Percentiles rank a stretch among this genome's conserved stretches.
These are phyloP conservation scores for Clarireedia hainanense DNA, from an alignment of 2,329 filamentous ascomycete species.

Conservation along the genomic window DNA sequence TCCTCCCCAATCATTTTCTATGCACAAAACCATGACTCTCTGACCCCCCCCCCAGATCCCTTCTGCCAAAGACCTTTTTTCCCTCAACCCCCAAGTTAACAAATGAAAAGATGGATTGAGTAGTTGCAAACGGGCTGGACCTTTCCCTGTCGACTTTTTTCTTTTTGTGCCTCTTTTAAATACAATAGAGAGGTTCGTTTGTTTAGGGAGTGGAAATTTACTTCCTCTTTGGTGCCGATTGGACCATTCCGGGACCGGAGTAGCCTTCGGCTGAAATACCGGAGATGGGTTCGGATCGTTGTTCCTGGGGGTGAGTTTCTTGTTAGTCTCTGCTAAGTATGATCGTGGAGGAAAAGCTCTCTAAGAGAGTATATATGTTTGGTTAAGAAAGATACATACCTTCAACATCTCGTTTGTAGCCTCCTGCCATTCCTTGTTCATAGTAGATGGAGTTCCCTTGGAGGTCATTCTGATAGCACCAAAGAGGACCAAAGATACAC, in stretches of 20 bases:
- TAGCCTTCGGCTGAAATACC: conserved; percentile 76
- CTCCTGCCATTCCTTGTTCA: conserved; percentile 98
- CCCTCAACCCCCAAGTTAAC: not conserved
- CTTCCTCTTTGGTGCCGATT: conserved; percentile 36
- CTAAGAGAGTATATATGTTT: not conserved
- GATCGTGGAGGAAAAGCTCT: not conserved
- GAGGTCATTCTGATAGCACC: conserved; percentile 62
- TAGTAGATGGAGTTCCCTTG: conserved; percentile 67
- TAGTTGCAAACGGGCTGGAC: not conserved
- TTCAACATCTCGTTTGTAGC: conserved; percentile 88
- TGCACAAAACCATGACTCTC: conserved; percentile 5
- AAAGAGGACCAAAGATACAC: conserved; percentile 64
- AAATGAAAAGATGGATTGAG: not conserved
- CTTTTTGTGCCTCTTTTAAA: too few relatives aligned
- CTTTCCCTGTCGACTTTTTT: not conserved
- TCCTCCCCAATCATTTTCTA: not conserved
- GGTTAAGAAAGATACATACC: conserved; percentile 43
- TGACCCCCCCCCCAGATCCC: not conserved
- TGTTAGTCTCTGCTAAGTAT: too few relatives aligned
- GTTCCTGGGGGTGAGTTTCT: conserved; percentile 44
- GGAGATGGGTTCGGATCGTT: conserved; percentile 80
- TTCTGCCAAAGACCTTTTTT: not conserved
- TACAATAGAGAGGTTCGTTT: not conserved
- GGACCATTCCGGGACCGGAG: conserved; percentile 69
- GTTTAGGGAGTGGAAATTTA: conserved; percentile 11